A percentile compares a stretch with the other conserved stretches of the same genome.
phyloP scores from a whole-genome alignment of 306 rosid species.

The Ceratonia siliqua region DNA sequence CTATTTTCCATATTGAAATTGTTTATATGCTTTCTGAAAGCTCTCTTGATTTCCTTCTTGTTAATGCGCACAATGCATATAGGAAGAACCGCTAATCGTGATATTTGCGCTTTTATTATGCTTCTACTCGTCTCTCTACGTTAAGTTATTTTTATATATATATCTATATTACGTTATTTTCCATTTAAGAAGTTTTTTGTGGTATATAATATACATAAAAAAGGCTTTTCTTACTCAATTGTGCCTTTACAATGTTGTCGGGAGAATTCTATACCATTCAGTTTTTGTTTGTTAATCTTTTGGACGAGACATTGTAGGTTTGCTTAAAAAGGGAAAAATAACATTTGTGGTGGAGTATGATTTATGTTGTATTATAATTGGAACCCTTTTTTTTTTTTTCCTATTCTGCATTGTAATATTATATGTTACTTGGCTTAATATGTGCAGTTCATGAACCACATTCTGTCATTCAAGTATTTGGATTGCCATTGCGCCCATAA shows the following conservation, averaged over 20 bases:
- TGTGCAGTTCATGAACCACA: conserved; percentile 33
- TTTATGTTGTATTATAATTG: conserved; percentile 4
- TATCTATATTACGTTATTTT: conserved; percentile 6
- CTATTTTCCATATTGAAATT: conserved; percentile 16
- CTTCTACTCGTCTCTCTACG: conserved; percentile 16
- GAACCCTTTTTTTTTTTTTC: background rate
- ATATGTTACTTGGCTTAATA: background rate
- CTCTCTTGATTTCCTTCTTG: conserved; percentile 30
- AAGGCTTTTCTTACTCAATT: background rate
- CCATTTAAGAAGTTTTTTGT: background rate
- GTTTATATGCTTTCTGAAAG: background rate
- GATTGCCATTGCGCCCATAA: background rate
- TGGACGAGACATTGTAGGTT: conserved; percentile 38
- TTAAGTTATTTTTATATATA: conserved; percentile 18
- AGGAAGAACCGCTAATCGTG: conserved; percentile 28
- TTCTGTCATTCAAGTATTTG: conserved; percentile 31
- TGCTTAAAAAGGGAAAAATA: conserved; percentile 9
- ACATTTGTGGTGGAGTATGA: background rate
- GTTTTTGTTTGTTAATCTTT: background rate
- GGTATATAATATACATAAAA: background rate
- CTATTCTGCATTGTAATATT: conserved; percentile 18
- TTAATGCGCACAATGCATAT: conserved; percentile 50
- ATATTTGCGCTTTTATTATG: conserved; percentile 26
- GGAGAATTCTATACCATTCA: background rate
- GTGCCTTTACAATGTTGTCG: background rate